Evolutionary conservation across 495 filamentous ascomycete species (phyloP), one percentile per base, ranked within the genome.

Genomic region (Hyaloscypha variabilis): DNA sequence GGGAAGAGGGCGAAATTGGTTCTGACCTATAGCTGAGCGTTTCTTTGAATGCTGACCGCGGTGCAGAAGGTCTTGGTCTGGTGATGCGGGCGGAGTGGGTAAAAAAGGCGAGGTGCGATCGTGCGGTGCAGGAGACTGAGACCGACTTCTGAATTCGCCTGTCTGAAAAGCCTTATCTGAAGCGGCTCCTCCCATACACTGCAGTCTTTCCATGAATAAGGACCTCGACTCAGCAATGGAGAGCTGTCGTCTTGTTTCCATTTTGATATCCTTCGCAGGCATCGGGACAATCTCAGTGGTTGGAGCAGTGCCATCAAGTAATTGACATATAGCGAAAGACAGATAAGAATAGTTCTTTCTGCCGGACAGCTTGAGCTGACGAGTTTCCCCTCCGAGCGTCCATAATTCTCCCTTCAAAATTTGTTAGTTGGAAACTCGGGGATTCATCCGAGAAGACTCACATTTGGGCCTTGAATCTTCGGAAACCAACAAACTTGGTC

Each of bases 401-500:
- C 72, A 78, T 34, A 76, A 51, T 3, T 64, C 63, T 23, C 53
- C 56, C 39, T 46, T 46, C 11, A 17, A 46, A 19, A 46, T 46
- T 19, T 17, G 39, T 17, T 17, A 17, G 17, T 46, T 4, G 11
- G n/a, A n/a, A n/a, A 1, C 39, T 46, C 31, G 1, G 6, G 39
- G 19, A 10, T 3, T 1, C 1, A 19, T 17, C 3, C 4, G 39
- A 17, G 39, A 46, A 46, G 4, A 46, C 39, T 46, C 4, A 46
- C 39, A 24, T 73, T 42, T 2, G 71, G 65, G 0, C 70, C 71
- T 58, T 67, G 59, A 39, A 65, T 60, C 56, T 51, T 67, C 23
- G 76, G 74, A 42, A 71, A 63, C 76, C 76, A 78, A 53, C 72
- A 77, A 28, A 77, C 67, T 13, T 70, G 66, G 8, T 69, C 39